These are phyloP conservation scores for Tolypocladium album DNA, from an alignment of 2,329 filamentous ascomycete genomes.

Conservation along the genomic window DNA sequence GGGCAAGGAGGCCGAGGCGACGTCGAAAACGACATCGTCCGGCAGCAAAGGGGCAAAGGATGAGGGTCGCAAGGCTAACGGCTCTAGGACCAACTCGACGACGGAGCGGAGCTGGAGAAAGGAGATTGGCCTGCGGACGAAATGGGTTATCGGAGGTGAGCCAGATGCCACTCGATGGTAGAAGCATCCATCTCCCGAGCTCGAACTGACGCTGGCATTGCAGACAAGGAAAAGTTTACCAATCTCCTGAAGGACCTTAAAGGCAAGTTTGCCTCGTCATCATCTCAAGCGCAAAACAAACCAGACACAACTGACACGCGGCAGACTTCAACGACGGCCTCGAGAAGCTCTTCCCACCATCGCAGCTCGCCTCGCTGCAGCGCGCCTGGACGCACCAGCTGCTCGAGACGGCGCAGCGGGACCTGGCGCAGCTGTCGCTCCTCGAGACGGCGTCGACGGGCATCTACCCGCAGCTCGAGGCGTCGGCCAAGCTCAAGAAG, in stretches of 20 bases:
- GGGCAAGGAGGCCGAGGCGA: constrained; percentile 5
- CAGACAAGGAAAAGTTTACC: constrained; percentile 34
- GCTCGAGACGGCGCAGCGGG: constrained; percentile 31
- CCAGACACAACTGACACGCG: not conserved
- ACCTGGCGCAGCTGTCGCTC: constrained; percentile 28
- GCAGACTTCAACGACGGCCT: constrained; percentile 36
- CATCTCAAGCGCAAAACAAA: not conserved
- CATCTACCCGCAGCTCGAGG: constrained; percentile 29
- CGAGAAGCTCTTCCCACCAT: constrained; percentile 33
- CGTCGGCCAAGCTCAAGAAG: constrained; percentile 32
- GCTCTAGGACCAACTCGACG: constrained; percentile 6
- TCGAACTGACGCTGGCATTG: not conserved
- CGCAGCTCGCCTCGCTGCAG: constrained; percentile 29
- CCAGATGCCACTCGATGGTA: not conserved
- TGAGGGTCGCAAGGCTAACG: constrained; percentile 9
- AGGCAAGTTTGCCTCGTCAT: constrained; percentile 13
- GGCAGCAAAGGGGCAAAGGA: constrained; percentile 10
- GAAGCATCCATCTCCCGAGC: not conserved
- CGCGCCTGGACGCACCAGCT: constrained; percentile 36
- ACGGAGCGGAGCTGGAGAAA: constrained; percentile 22
- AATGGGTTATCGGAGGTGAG: constrained; percentile 32
- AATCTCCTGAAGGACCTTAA: constrained; percentile 28
- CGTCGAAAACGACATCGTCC: constrained; percentile 8
- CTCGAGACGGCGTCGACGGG: constrained; percentile 29
- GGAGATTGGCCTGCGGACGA: constrained; percentile 23